Base-by-base conservation (phyloP, 371 early-diverging fungal genomes). In the Syncephalis plumigaleata region DNA sequence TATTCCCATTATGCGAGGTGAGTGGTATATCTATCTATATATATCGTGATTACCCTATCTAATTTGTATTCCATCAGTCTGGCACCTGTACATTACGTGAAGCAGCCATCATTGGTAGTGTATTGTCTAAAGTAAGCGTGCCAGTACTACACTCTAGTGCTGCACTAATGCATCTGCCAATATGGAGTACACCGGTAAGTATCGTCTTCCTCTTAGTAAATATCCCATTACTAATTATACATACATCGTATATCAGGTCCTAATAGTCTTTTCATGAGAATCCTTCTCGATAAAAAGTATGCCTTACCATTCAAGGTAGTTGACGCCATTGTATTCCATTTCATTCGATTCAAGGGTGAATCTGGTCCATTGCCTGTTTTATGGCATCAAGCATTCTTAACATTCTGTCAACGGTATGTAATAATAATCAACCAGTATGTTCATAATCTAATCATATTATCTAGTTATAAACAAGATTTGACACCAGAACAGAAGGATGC, bases 251-350 rank as follows among this genome's bases (percentile, higher is more conserved):
- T 31, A 31, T 7, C 11, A 31, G 31, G 67, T 31, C 80, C 95
- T 51, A 90, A 84, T 60, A 78, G 79, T 44, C 64, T 95, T 51
- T 93, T 97, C 59, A 87, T 97, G 51, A 87, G 94, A 50, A 71
- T 93, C 43, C 71, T 97, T 42, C 71, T 97, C 22, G 98, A 97
- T 64, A 97, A 96, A 57, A 97, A 97, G 65, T 96, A 96, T 51
- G 95, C 98, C 9, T 68, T 96, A 54, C 98, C 96, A 0, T 94
- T 77, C 76, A 87, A 88, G 67, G 96, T 93, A 22, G 79, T 97
- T 15, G 95, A 94, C 63, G 77, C 87, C 17, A 57, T 97, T 36
- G 94, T 97, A 15, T 79, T 83, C 64, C 95, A 97, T 69, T 96
- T 91, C 61, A 56, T 82, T 51, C 73, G 87, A 36, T 94, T 97